A percentile compares a stretch with the other conserved stretches of the same genome.
Evolutionary conservation across 2,329 filamentous ascomycete species (phyloP).

Genomic region (Talaromyces sp.): DNA sequence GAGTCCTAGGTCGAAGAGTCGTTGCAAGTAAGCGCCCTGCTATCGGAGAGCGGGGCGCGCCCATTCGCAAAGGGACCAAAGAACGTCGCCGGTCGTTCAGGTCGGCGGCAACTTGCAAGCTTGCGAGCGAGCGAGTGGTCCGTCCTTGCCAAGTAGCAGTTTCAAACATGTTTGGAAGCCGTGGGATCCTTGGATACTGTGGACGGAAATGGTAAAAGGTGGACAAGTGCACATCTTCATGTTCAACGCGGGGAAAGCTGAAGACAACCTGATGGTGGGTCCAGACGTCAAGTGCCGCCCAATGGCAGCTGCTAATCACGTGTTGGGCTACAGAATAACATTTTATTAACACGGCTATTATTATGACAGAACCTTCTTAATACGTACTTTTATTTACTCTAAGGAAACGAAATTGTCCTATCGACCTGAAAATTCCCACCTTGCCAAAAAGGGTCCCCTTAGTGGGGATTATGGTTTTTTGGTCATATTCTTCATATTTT

Average conservation of each 20-base stretch:
- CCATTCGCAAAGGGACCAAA: constrained; percentile 5
- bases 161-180: background rate
- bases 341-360: too few species aligned
- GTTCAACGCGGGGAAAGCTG: constrained; percentile 9
- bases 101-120: constrained; percentile 6
- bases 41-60: constrained; percentile 9
- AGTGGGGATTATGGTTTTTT: too few species aligned
- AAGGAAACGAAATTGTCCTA: too few species aligned
- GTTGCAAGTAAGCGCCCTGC: constrained; percentile 13
- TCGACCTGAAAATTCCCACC: too few species aligned
- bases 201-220: background rate
- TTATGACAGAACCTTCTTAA: too few species aligned
- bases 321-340: background rate
- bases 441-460: too few species aligned
- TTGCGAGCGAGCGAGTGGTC: background rate
- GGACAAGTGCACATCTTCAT: background rate
- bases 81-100: background rate
- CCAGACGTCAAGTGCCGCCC: background rate
- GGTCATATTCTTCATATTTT: too few species aligned
- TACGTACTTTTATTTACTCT: too few species aligned
- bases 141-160: background rate
- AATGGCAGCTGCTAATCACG: background rate
- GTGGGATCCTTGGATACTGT: background rate
- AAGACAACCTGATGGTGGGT: constrained; percentile 1
- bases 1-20: constrained; percentile 8